These are phyloP conservation scores for Trifolium repens DNA, from an alignment of 306 rosid genomes.

Conservation along the genomic window DNA sequence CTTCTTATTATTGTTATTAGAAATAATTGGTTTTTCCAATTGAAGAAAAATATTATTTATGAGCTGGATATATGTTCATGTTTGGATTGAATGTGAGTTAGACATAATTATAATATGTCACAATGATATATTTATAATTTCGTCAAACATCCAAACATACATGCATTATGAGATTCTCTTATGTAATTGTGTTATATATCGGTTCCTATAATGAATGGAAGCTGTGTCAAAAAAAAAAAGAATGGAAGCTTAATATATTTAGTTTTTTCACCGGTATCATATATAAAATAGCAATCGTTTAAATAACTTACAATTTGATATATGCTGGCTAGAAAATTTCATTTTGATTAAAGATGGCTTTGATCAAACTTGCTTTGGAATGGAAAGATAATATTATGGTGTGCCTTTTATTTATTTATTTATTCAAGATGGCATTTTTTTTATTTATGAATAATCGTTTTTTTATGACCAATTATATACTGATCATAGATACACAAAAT, in stretches of 20 bases:
- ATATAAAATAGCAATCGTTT: neutral
- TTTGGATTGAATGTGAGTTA: neutral
- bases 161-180: neutral
- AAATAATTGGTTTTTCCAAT: conserved; percentile 4
- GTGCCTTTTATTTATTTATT: too few species aligned
- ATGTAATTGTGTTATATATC: neutral
- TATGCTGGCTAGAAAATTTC: neutral
- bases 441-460: too few species aligned
- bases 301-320: neutral
- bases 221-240: neutral
- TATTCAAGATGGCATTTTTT: too few species aligned
- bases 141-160: neutral
- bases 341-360: neutral
- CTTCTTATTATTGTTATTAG: too few species aligned
- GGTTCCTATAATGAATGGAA: neutral
- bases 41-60: neutral
- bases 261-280: neutral
- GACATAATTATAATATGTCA: neutral
- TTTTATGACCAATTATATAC: too few species aligned
- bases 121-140: neutral
- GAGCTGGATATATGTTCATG: neutral
- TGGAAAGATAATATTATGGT: neutral
- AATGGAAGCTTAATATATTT: neutral
- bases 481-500: too few species aligned
- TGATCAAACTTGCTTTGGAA: neutral